These are phyloP conservation scores for Alliaria petiolata DNA, from an alignment of 345 rosid species.

Conservation along the genomic window DNA sequence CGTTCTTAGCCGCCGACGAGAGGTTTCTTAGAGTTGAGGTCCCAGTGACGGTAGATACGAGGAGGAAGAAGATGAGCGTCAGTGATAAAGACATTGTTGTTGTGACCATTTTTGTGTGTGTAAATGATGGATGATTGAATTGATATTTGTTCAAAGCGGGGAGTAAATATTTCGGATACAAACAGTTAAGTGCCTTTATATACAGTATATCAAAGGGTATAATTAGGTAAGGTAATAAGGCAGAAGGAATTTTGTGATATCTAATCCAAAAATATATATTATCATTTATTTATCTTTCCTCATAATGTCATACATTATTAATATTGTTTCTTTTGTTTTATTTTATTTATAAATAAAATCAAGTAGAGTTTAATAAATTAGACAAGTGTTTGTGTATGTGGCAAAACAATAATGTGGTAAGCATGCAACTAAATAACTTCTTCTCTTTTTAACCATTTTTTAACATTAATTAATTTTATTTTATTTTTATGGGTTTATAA, in stretches of 20 bases:
- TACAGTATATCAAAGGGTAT: too few relatives aligned
- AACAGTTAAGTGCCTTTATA: too few relatives aligned
- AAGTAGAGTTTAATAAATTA: not conserved
- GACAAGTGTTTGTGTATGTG: not conserved
- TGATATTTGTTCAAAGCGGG: not conserved
- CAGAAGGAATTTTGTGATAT: not conserved
- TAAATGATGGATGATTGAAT: not conserved
- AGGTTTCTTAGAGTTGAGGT: not conserved
- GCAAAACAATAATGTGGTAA: not conserved
- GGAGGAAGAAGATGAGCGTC: not conserved
- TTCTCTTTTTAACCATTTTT: too few relatives aligned
- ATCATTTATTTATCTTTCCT: not conserved
- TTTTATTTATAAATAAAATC: not conserved
- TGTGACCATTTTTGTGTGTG: not conserved
- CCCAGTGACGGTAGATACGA: not conserved
- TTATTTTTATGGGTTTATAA: too few relatives aligned
- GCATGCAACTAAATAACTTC: not conserved
- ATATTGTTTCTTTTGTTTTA: not conserved
- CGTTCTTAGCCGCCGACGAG: not conserved
- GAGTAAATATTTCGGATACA: not conserved
- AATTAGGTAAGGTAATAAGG: too few relatives aligned
- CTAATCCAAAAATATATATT: not conserved
- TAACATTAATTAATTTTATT: too few relatives aligned
- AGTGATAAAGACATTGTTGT: not conserved
- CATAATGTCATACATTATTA: not conserved